A percentile compares a stretch with the other conserved stretches of the same genome.
Evolutionary conservation across 2,329 filamentous ascomycete species (phyloP).

Genomic region (Neophaeococcomyces mojaviensis): DNA sequence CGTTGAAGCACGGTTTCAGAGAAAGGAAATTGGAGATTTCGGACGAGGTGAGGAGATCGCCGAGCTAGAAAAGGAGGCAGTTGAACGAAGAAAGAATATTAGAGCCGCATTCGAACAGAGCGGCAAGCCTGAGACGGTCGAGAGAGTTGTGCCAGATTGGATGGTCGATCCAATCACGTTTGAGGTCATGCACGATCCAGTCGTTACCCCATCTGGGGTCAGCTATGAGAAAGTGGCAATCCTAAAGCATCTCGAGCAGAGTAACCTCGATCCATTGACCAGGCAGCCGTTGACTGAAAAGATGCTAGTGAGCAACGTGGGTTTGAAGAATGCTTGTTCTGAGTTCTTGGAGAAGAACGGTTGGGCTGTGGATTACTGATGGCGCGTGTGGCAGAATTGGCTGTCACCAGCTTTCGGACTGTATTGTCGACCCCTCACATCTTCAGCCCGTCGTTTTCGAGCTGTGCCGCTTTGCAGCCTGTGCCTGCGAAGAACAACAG

Average conservation of each 20-base stretch:
- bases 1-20: conserved; percentile 29
- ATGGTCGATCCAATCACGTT: conserved; percentile 44
- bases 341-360: conserved; percentile 81
- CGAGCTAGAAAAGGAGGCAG: conserved; percentile 44
- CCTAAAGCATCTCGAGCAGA: conserved; percentile 72
- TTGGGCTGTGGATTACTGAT: conserved; percentile 84
- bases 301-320: conserved; percentile 75
- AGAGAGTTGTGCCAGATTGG: conserved; percentile 43
- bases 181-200: conserved; percentile 45
- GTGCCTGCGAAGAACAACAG: too few relatives aligned
- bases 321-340: conserved; percentile 70
- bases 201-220: conserved; percentile 64
- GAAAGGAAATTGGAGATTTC: conserved; percentile 45
- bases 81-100: conserved; percentile 40
- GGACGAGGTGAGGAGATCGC: conserved; percentile 63
- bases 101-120: conserved; percentile 37
- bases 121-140: conserved; percentile 34
- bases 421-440: too few relatives aligned
- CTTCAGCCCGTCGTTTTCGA: too few relatives aligned
- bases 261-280: conserved; percentile 73
- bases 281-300: conserved; percentile 60
- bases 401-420: not conserved
- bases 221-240: conserved; percentile 85
- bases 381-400: not conserved
- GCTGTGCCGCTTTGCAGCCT: too few relatives aligned